Base-by-base conservation (phyloP, 768 basidiomycete genomes). In the Lentinula boryana region DNA sequence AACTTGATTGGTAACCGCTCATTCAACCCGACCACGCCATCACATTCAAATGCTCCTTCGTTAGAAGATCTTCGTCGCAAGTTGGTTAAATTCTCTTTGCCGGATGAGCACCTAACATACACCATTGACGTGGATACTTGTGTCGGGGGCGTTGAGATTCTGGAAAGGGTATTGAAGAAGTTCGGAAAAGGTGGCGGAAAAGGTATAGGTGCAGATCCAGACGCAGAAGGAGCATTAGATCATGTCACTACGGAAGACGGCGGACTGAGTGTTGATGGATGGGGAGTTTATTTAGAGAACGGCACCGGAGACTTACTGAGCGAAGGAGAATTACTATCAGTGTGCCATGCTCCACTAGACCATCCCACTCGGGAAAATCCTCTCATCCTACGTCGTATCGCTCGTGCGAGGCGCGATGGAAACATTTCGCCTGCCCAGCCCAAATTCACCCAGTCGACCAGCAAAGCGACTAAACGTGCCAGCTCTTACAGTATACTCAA, bases 401-500 rank as follows among this genome's bases (percentile, higher is more conserved):
- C 76, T 36, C 75, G 67, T 75, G 72, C 31, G 68, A 74, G 68
- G 74, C 77, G 75, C 21, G 78, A 81, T 41, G 67, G 68, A 36
- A 75, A 76, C 61, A 66, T 70, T 5, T 73, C 76, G n/a, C 75
- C 74, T 10, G 66, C 36, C 21, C 67, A 71, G 41, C 59, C 61
- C 35, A 71, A 66, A 32, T 66, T 67, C 33, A 67, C 70, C 15
- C 77, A 66, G 36, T 69, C 65, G 62, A 83, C 66, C 35, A 70
- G 65, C 63, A 83, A 83, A 69, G 84, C 83, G 63, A 84, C 87
- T 66, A 95, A 97, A 66, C 89, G 97, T 21, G 97, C 97, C 1
- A 96, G 94, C 68, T 91, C 93, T 0, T 85, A 98, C 70, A 96
- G 94, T 72, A 84, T 99, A 63, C 87, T 99, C 69, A 95, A 91